Evolutionary conservation across 345 rosid species (phyloP).

Genomic region (Aegle marmelos): DNA sequence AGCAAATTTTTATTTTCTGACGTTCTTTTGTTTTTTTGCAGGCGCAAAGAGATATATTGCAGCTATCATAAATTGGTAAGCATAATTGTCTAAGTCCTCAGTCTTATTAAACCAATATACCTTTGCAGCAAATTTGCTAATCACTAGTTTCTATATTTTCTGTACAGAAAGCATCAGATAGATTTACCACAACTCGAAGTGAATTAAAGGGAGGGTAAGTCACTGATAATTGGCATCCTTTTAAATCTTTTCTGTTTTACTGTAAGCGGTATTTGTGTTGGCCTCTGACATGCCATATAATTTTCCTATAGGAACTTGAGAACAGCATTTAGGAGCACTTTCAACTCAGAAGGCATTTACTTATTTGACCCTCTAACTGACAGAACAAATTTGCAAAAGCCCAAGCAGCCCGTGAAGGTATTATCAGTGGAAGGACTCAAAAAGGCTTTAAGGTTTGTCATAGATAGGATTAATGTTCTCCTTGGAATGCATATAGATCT

Average conservation of each 20-base stretch:
- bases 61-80: conserved; percentile 65
- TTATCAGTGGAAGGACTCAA: conserved; percentile 79
- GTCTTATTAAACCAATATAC: conserved; percentile 20
- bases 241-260: neutral
- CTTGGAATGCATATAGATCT: conserved; percentile 10
- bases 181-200: conserved; percentile 48
- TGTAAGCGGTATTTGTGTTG: neutral
- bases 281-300: conserved; percentile 1
- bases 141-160: neutral
- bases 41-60: conserved; percentile 73
- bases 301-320: conserved; percentile 53
- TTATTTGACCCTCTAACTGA: conserved; percentile 57
- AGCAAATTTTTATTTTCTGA: conserved; percentile 5
- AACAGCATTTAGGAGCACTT: conserved; percentile 55
- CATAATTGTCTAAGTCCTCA: conserved; percentile 6
- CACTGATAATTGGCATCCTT: conserved; percentile 14
- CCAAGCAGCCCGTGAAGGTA: conserved; percentile 52
- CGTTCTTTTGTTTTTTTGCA: conserved; percentile 35
- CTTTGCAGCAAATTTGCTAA: conserved; percentile 8
- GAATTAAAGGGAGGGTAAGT: conserved; percentile 96
- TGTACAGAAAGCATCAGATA: conserved; percentile 68
- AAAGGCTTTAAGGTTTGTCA: conserved; percentile 65
- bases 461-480: neutral
- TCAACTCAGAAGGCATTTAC: conserved; percentile 57
- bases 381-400: conserved; percentile 38